These are phyloP conservation scores for Eucalyptus lansdowneana DNA, from an alignment of 345 rosid species.

Conservation along the genomic window DNA sequence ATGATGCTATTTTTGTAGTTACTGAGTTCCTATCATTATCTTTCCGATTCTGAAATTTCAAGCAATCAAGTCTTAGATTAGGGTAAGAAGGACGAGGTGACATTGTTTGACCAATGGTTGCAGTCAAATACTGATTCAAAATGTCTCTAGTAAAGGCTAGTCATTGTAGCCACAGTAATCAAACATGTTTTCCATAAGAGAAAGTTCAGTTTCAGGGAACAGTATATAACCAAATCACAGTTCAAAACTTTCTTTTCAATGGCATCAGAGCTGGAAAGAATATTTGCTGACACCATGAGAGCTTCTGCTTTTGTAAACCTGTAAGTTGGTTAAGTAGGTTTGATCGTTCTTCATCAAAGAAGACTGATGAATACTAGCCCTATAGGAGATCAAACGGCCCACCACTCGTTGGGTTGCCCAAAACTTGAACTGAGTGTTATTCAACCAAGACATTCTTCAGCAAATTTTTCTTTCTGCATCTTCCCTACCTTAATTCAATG, in stretches of 20 bases:
- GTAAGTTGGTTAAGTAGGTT: not conserved
- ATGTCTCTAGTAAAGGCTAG: not conserved
- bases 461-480: not conserved
- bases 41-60: not conserved
- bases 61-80: not conserved
- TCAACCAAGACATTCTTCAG: not conserved
- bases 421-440: not conserved
- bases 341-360: not conserved
- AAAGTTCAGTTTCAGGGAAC: not conserved
- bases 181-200: not conserved
- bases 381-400: not conserved
- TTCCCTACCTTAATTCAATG: not conserved
- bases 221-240: not conserved
- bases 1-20: too few relatives aligned
- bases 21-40: too few relatives aligned
- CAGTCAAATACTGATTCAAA: not conserved
- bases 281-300: not conserved
- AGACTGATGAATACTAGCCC: not conserved
- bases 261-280: not conserved
- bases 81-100: not conserved
- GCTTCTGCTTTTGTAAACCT: not conserved
- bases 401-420: not conserved
- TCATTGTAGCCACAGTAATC: not conserved
- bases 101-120: not conserved
- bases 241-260: not conserved